Percentiles rank a stretch among this genome's conserved stretches.
These are phyloP conservation scores for Glycine tomentella DNA, from an alignment of 306 rosid genomes.

Conservation along the genomic window DNA sequence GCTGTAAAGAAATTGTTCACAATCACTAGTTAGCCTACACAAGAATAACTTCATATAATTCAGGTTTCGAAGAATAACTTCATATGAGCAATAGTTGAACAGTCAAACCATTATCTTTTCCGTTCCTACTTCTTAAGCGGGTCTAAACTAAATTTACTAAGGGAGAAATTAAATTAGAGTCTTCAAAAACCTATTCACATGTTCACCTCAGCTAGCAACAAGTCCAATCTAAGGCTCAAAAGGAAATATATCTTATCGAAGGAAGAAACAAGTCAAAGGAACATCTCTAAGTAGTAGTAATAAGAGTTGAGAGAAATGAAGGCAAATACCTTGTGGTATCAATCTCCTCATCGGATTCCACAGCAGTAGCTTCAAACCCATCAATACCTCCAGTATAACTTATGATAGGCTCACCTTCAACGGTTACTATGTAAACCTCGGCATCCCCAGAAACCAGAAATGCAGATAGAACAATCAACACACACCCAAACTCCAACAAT, in stretches of 20 bases:
- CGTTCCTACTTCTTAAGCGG: neutral
- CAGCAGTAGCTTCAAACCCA: conserved; percentile 97
- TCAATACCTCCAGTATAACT: conserved; percentile 87
- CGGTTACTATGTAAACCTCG: conserved; percentile 83
- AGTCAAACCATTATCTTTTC: conserved; percentile 20
- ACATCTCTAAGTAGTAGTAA: conserved; percentile 15
- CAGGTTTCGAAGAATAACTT: neutral
- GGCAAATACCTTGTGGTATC: conserved; percentile 81
- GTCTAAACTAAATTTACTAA: conserved; percentile 2
- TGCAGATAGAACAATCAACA: conserved; percentile 49
- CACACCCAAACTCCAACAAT: conserved; percentile 49
- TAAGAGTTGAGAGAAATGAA: conserved; percentile 1
- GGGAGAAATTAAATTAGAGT: conserved; percentile 10
- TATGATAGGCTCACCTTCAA: conserved; percentile 94
- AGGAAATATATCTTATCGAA: conserved; percentile 10
- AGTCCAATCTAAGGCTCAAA: conserved; percentile 34
- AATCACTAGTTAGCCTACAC: conserved; percentile 9
- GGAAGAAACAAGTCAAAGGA: conserved; percentile 26
- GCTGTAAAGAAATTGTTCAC: conserved; percentile 28
- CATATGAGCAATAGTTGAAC: conserved; percentile 3
- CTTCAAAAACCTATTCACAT: conserved; percentile 23
- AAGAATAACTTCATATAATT: conserved; percentile 27
- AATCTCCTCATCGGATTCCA: conserved; percentile 87
- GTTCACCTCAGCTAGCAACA: conserved; percentile 20
- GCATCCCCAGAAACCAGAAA: conserved; percentile 60